Percentiles rank a stretch among this genome's conserved stretches.
phyloP scores from a whole-genome alignment of 208 protist genomes.

The Crithidia bombi region DNA sequence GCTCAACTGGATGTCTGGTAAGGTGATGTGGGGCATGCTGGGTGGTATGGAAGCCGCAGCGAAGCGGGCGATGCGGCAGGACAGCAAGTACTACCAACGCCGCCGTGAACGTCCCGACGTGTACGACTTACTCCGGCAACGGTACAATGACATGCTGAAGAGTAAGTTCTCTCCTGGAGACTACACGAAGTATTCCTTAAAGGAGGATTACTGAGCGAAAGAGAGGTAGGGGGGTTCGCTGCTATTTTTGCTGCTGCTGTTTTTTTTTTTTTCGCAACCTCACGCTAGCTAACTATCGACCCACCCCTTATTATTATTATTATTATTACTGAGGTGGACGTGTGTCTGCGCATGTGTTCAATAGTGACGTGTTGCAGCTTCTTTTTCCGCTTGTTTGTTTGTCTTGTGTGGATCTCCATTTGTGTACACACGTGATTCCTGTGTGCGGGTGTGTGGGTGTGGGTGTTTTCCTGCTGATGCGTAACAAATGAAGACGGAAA shows the following conservation, averaged over 20 bases:
- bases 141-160: slow-evolving; percentile 49
- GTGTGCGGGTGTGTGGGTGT: too few relatives aligned
- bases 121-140: slow-evolving; percentile 51
- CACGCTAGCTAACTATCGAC: too few relatives aligned
- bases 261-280: too few relatives aligned
- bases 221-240: neutral
- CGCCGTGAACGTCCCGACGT: slow-evolving; percentile 48
- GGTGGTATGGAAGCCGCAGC: slow-evolving; percentile 33
- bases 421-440: too few relatives aligned
- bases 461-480: too few relatives aligned
- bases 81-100: slow-evolving; percentile 54
- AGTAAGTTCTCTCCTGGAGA: slow-evolving; percentile 26
- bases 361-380: too few relatives aligned
- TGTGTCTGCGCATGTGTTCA: too few relatives aligned
- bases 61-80: slow-evolving; percentile 28
- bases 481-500: too few relatives aligned
- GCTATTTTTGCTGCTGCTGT: slow-evolving; percentile 1
- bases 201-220: slow-evolving; percentile 35
- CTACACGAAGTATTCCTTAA: slow-evolving; percentile 29
- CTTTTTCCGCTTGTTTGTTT: too few relatives aligned
- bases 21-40: slow-evolving; percentile 58
- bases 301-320: too few relatives aligned
- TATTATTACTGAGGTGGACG: too few relatives aligned
- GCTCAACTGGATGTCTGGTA: slow-evolving; percentile 61
- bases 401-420: too few relatives aligned